Evolutionary conservation across 2,329 filamentous ascomycete genomes (phyloP).

Genomic region (Sporothrix curviconia): DNA sequence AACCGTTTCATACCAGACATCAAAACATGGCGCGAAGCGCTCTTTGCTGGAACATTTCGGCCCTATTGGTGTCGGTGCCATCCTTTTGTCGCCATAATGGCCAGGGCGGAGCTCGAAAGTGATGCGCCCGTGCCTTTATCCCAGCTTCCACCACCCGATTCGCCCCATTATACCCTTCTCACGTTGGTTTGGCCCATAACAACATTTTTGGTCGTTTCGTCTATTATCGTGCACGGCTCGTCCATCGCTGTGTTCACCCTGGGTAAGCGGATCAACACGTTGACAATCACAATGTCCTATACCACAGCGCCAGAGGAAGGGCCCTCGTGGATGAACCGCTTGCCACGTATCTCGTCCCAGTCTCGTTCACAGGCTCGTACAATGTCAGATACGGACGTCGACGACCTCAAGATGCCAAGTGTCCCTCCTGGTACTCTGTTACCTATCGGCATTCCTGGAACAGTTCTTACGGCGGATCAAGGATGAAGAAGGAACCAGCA

Average conservation of each 20-base stretch:
- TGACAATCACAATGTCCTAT: slow-evolving; percentile 93
- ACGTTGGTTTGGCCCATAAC: slow-evolving; percentile 92
- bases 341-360: slow-evolving; percentile 63
- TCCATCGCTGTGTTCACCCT: slow-evolving; percentile 96
- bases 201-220: slow-evolving; percentile 87
- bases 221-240: slow-evolving; percentile 94
- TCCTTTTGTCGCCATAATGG: slow-evolving; percentile 91
- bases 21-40: slow-evolving; percentile 94
- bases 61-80: slow-evolving; percentile 92
- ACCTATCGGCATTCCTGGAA: slow-evolving; percentile 62
- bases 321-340: slow-evolving; percentile 87
- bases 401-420: slow-evolving; percentile 53
- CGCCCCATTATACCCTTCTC: slow-evolving; percentile 62
- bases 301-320: slow-evolving; percentile 84
- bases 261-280: slow-evolving; percentile 94
- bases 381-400: slow-evolving; percentile 70
- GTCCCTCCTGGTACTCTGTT: slow-evolving; percentile 65
- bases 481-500: slow-evolving; percentile 60
- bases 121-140: slow-evolving; percentile 67
- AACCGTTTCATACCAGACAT: slow-evolving; percentile 92
- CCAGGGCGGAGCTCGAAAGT: slow-evolving; percentile 82
- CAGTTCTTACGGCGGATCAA: slow-evolving; percentile 77
- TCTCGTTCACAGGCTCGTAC: slow-evolving; percentile 78
- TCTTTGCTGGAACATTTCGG: slow-evolving; percentile 97
- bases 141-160: slow-evolving; percentile 47